phyloP scores from a whole-genome alignment of 164 flowering plant genomes.

The Piper betle region DNA sequence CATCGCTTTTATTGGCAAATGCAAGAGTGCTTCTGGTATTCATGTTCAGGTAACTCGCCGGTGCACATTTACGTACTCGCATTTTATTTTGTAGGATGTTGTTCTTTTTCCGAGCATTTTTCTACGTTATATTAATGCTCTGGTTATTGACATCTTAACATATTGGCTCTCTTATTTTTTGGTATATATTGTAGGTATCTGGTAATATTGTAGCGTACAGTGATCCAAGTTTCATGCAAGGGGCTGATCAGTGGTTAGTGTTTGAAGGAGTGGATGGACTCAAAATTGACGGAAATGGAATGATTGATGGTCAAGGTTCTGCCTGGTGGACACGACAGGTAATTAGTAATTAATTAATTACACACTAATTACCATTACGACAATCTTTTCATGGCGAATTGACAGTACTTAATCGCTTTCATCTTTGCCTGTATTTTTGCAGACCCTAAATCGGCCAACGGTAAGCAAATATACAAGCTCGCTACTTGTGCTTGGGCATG shows the following conservation, averaged over 20 bases:
- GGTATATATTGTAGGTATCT: neutral
- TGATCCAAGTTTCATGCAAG: neutral
- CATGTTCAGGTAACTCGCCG: neutral
- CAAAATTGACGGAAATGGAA: neutral
- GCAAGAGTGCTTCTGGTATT: neutral
- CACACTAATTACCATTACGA: too few species aligned
- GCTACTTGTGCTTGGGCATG: neutral
- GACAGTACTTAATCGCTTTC: neutral
- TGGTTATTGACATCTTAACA: too few species aligned
- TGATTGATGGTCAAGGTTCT: conserved; percentile 1
- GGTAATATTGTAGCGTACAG: neutral
- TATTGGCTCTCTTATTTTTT: too few species aligned
- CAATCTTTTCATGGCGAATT: too few species aligned
- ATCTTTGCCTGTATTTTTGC: neutral
- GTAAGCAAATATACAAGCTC: neutral
- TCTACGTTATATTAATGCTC: too few species aligned
- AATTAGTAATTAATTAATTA: too few species aligned
- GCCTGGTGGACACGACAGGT: neutral
- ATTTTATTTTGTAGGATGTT: too few species aligned
- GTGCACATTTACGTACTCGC: too few species aligned
- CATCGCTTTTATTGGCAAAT: neutral
- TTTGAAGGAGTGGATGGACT: neutral
- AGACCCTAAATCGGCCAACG: neutral
- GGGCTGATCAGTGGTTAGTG: neutral
- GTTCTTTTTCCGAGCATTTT: too few species aligned